These are phyloP conservation scores for Stagonosporopsis chrysanthemi DNA, from an alignment of 2,329 filamentous ascomycete species.

Conservation along the genomic window DNA sequence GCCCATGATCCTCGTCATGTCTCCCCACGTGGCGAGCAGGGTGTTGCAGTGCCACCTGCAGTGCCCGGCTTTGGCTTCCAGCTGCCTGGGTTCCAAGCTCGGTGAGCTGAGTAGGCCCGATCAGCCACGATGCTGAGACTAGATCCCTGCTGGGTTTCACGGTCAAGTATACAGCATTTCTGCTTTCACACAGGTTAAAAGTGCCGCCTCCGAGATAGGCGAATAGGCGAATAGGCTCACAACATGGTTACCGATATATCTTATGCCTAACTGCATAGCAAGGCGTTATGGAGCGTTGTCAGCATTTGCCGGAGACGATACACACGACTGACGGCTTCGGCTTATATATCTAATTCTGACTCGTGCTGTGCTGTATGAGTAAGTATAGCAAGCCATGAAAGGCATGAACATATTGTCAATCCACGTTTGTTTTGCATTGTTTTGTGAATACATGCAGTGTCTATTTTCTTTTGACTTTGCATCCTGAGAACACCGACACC, in stretches of 20 bases:
- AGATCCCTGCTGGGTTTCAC: neutral
- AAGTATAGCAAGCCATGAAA: no score
- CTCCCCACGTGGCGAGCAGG: conserved; percentile 46
- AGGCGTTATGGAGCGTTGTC: conserved; percentile 23
- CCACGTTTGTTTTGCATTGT: conserved; percentile 5
- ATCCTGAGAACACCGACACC: neutral
- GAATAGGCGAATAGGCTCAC: no score
- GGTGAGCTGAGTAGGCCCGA: neutral
- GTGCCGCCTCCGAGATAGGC: neutral
- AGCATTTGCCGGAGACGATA: neutral
- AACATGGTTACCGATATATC: neutral
- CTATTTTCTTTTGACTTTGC: neutral
- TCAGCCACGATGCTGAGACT: neutral
- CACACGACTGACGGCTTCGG: neutral
- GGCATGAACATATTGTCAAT: neutral
- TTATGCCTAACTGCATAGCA: conserved; percentile 23
- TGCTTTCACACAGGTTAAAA: conserved; percentile 5
- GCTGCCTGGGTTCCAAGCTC: conserved; percentile 36
- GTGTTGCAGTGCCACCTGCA: conserved; percentile 61
- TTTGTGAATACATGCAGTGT: neutral
- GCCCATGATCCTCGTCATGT: conserved; percentile 44
- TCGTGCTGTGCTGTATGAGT: neutral
- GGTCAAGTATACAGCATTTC: conserved; percentile 1
- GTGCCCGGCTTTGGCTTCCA: conserved; percentile 65
- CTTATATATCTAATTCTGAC: neutral